Evolutionary conservation across 768 basidiomycete genomes (phyloP), one percentile per base, ranked within the genome.

Genomic region (Kwoniella heveanensis): DNA sequence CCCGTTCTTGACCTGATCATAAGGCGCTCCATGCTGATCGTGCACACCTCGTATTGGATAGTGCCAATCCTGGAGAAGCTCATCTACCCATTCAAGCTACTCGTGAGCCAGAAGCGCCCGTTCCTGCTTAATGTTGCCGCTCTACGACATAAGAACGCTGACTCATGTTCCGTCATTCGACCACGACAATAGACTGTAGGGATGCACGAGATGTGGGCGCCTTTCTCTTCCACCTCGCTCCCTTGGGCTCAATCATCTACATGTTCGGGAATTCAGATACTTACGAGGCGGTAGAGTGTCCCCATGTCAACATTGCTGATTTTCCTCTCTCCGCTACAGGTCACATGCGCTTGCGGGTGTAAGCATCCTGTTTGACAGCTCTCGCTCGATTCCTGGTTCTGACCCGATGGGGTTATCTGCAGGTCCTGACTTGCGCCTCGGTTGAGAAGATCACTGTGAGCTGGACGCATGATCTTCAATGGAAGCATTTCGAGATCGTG

Each of bases 21-120:
- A n/a, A n/a, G n/a, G n/a, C n/a, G n/a, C n/a, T n/a, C n/a, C n/a
- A n/a, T n/a, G n/a, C n/a, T n/a, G n/a, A n/a, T 32, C 32, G 13
- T 6, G 32, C 5, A 32, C 32, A 32, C 5, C 13, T 6, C 13
- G 7, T 32, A 13, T 6, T 32, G 5, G 13, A 12, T 56, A 75
- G 75, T 75, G 24, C 77, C 77, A 8, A 65, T 66, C 26, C 67
- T 80, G 13, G 69, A 76, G 36, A 63, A 67, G 65, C 39, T 78
- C 36, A 74, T 80, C 13, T 80, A 80, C 54, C 80, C 80, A 2
- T 80, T 80, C 76, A 80, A 80, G 62, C 72, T 80, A 6, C 62
- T 77, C 2, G 76, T 78, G 48, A 63, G 73, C 30, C 4, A 24
- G n/a, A n/a, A n/a, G n/a, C n/a, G n/a, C n/a, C n/a, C n/a, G n/a